phyloP scores from a whole-genome alignment of 257 asterid species.

The Capsicum baccatum region DNA sequence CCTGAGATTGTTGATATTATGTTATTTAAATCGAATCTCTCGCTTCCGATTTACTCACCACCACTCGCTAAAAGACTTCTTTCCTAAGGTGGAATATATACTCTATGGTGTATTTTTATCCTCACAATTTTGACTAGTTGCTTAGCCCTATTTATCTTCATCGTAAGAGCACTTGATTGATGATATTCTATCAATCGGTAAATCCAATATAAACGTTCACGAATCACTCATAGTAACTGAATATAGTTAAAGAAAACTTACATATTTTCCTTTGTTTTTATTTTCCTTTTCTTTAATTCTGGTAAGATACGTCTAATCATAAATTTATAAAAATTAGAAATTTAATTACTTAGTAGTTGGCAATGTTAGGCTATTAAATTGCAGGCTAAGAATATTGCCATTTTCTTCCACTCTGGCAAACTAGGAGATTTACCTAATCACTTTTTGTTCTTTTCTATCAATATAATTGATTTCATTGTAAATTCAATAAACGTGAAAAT shows the following conservation, averaged over 20 bases:
- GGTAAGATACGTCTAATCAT: not conserved
- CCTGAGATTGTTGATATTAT: not conserved
- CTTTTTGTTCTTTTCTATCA: conserved; percentile 17
- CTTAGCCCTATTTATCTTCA: not conserved
- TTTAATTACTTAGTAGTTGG: not conserved
- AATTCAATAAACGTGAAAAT: not conserved
- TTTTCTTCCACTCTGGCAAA: conserved; percentile 26
- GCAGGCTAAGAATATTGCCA: conserved; percentile 13
- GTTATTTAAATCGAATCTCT: not conserved
- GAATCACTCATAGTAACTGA: not conserved
- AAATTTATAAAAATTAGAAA: not conserved
- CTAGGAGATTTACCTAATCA: conserved; percentile 8
- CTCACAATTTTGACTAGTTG: not conserved
- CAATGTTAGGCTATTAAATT: not conserved
- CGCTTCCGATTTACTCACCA: not conserved
- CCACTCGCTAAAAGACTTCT: not conserved
- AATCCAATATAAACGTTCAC: not conserved
- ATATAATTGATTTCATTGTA: not conserved
- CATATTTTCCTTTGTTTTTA: not conserved
- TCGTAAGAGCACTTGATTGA: not conserved
- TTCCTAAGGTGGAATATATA: no score
- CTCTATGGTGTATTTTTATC: no score
- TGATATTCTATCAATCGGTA: not conserved
- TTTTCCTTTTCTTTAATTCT: not conserved
- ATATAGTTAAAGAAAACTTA: not conserved